A percentile compares a stretch with the other conserved stretches of the same genome.
phyloP scores from a whole-genome alignment of 768 basidiomycete genomes.

The Tephrocybe sp. region DNA sequence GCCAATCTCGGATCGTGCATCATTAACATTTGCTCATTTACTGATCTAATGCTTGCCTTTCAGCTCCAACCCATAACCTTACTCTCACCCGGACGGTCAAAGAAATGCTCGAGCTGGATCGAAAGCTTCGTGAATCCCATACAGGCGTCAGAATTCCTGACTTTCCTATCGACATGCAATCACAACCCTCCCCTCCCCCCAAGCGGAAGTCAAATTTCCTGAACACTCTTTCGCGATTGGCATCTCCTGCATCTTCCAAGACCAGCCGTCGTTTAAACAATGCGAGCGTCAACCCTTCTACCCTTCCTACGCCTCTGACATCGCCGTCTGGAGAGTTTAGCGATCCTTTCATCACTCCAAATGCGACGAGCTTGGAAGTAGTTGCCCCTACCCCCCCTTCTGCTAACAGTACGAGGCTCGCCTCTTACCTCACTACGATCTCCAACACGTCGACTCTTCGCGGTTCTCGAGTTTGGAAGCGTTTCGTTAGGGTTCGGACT shows the following conservation, averaged over 20 bases:
- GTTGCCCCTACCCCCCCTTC: constrained; percentile 31
- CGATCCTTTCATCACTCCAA: constrained; percentile 59
- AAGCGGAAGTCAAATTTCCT: constrained; percentile 86
- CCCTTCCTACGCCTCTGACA: constrained; percentile 41
- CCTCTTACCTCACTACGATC: constrained; percentile 75
- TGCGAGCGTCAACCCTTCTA: constrained; percentile 30
- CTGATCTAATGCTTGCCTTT: constrained; percentile 21
- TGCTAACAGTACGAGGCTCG: constrained; percentile 62
- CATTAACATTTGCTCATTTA: constrained; percentile 8
- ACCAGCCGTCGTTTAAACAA: constrained; percentile 37
- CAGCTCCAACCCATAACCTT: constrained; percentile 87
- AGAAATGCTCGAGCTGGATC: constrained; percentile 81
- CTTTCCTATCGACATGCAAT: constrained; percentile 57
- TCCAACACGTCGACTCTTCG: constrained; percentile 67
- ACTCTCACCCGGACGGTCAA: constrained; percentile 77
- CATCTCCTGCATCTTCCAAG: constrained; percentile 65
- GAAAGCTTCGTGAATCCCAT: constrained; percentile 68
- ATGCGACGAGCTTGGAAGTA: constrained; percentile 26
- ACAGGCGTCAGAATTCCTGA: constrained; percentile 55
- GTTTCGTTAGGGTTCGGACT: constrained; percentile 80
- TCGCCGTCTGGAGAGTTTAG: constrained; percentile 53
- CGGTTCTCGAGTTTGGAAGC: constrained; percentile 71
- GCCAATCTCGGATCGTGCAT: constrained; percentile 1
- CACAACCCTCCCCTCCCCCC: constrained; percentile 45
- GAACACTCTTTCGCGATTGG: constrained; percentile 80